Evolutionary conservation across 148 eudicot genomes (phyloP).

Genomic region (Heliamphora exappendiculata): DNA sequence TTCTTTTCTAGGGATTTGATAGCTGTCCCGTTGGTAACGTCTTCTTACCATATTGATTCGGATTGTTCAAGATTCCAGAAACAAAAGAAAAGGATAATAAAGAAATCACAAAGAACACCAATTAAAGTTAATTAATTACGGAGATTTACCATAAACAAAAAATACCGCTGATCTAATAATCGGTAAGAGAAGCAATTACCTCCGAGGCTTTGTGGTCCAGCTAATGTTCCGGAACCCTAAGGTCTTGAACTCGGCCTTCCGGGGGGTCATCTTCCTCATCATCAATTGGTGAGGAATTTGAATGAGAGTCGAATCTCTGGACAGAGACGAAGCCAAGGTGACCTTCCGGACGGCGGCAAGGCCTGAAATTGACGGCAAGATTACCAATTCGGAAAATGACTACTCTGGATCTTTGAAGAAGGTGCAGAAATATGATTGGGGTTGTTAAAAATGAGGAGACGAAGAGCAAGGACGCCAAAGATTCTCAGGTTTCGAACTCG

Average conservation of each 20-base stretch:
- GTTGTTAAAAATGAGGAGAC: neutral
- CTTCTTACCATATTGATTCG: neutral
- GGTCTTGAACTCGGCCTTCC: conserved; percentile 38
- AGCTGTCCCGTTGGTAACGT: neutral
- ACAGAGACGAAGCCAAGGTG: neutral
- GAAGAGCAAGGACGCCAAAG: conserved; percentile 10
- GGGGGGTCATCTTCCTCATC: conserved; percentile 16
- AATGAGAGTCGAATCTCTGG: conserved; percentile 7
- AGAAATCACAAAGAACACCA: neutral
- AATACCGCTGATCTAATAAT: neutral
- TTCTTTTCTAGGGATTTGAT: neutral
- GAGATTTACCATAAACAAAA: neutral
- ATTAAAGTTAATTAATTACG: neutral
- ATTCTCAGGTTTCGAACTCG: neutral
- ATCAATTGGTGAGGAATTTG: conserved; percentile 7
- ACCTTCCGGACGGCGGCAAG: neutral
- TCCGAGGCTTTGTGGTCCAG: conserved; percentile 46
- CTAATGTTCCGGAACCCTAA: conserved; percentile 68
- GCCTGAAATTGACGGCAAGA: conserved; percentile 9
- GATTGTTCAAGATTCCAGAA: neutral
- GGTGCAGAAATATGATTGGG: neutral
- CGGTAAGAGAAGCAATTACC: conserved; percentile 19
- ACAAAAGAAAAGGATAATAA: neutral
- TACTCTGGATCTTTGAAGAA: neutral
- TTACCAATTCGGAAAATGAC: neutral